Base-by-base conservation (phyloP, 2,329 filamentous ascomycete genomes). In the Orbilia brochopaga region DNA sequence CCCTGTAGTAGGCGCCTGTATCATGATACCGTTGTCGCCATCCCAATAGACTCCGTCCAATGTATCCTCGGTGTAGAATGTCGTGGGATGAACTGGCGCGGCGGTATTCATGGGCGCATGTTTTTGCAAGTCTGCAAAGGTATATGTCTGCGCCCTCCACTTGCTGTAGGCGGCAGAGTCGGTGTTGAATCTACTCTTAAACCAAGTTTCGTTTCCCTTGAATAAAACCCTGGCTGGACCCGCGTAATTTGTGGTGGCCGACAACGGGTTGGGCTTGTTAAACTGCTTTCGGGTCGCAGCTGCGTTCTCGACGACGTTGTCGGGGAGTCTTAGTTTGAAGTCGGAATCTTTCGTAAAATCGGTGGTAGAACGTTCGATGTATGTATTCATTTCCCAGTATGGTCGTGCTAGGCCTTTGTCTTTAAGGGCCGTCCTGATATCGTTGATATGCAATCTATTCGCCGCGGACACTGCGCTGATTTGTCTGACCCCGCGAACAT, bases 341-440 rank as follows among this genome's bases (percentile, higher is more conserved):
- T 24, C 55, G 24, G 7, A 24, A 21, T 70, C 66, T 8, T 11
- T 21, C 11, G 23, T n/a, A 24, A 55, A 64, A 10, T 60, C 27
- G 6, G 17, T 35, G 1, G 2, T 6, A 1, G 59, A 60, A 10
- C 21, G 19, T 23, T 5, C 32, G 46, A 70, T 70, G 21, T 70
- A 70, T 2, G 66, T 21, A 7, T 56, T 70, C 42, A n/a, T 32
- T 30, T 70, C 66, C 66, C 66, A 70, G 54, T 64, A 70, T 7
- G 66, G 66, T 0, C 66, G 59, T 1, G 53, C 8, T 19, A 70
- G 37, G 15, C 42, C 42, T 5, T 37, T 24, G 5, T 15, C 44
- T 24, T 1, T 44, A 0, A 64, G n/a, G 2, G 35, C n/a, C 10
- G 17, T 11, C 13, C 4, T 13, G 13, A 64, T 40, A 10, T 60